Evolutionary conservation across 2,329 filamentous ascomycete genomes (phyloP).

Genomic region (Drechslerella coelobrocha): DNA sequence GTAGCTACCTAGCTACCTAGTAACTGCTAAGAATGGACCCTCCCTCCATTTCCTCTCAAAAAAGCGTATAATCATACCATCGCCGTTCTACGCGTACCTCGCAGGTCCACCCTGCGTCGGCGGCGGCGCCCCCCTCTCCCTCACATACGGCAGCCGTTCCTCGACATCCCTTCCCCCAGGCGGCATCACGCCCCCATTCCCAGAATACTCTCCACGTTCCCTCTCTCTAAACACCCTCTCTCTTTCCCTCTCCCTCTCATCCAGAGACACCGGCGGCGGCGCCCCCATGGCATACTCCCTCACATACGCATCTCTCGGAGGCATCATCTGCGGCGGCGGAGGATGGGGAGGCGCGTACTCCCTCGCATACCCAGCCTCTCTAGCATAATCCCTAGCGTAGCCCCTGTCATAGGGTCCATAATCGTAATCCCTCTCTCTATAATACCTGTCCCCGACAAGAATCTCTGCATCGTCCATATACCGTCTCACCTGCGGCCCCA

Average conservation of each 20-base stretch:
- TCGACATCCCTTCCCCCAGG: slow-evolving; percentile 23
- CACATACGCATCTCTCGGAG: slow-evolving; percentile 24
- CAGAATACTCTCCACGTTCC: slow-evolving; percentile 6
- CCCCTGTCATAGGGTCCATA: slow-evolving; percentile 40
- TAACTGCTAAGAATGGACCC: slow-evolving; percentile 34
- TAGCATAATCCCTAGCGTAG: slow-evolving; percentile 29
- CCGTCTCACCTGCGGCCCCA: too few species aligned
- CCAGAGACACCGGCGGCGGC: not conserved
- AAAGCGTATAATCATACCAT: not conserved
- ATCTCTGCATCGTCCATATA: slow-evolving; percentile 41
- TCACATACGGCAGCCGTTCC: slow-evolving; percentile 31
- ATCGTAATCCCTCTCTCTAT: slow-evolving; percentile 44
- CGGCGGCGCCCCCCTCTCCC: slow-evolving; percentile 13
- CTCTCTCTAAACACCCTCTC: slow-evolving; percentile 35
- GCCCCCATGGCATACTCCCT: slow-evolving; percentile 32
- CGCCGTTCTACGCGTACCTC: slow-evolving; percentile 1
- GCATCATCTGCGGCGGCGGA: slow-evolving; percentile 9
- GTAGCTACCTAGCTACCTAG: too few species aligned
- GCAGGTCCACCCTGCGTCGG: slow-evolving; percentile 3
- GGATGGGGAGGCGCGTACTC: slow-evolving; percentile 21
- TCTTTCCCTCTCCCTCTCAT: slow-evolving; percentile 35
- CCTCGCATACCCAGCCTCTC: slow-evolving; percentile 7
- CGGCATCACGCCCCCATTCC: not conserved
- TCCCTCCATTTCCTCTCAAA: not conserved
- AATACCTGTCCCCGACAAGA: slow-evolving; percentile 34